Conservation (phyloP, 768 basidiomycete genomes). For the Kwoniella mangroviensis region DNA sequence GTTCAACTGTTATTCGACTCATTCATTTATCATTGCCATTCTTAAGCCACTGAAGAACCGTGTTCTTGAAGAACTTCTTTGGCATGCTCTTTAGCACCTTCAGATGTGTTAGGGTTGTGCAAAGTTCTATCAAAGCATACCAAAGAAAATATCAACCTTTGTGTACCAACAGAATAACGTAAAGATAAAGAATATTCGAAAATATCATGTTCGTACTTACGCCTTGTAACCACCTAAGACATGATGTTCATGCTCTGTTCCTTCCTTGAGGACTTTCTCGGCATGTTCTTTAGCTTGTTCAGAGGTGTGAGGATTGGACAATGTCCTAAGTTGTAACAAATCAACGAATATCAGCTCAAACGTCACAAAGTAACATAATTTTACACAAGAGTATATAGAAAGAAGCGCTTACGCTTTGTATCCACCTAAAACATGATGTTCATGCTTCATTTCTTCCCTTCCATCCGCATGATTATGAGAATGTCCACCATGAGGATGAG, state of each 20-base stretch:
- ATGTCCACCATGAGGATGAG: slow-evolving; percentile 9
- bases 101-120: slow-evolving; percentile 31
- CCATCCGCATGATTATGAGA: background rate
- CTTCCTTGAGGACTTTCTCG: slow-evolving; percentile 18
- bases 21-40: background rate
- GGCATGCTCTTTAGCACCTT: slow-evolving; percentile 35
- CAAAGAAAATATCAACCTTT: background rate
- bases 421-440: slow-evolving; percentile 29
- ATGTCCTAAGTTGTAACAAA: slow-evolving; percentile 11
- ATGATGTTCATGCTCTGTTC: slow-evolving; percentile 21
- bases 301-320: slow-evolving; percentile 32
- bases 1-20: background rate
- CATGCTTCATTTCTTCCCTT: slow-evolving; percentile 12
- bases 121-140: slow-evolving; percentile 20
- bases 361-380: too few species aligned
- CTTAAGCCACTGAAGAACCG: background rate
- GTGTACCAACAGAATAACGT: background rate
- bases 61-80: slow-evolving; percentile 30
- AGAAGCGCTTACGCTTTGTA: slow-evolving; percentile 35
- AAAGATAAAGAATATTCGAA: background rate
- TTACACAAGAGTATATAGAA: background rate
- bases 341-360: background rate
- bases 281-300: slow-evolving; percentile 37
- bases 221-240: slow-evolving; percentile 36
- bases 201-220: slow-evolving; percentile 11